Evolutionary conservation across 2,329 filamentous ascomycete species (phyloP).

Genomic region (Pseudocercospora fijiensis): DNA sequence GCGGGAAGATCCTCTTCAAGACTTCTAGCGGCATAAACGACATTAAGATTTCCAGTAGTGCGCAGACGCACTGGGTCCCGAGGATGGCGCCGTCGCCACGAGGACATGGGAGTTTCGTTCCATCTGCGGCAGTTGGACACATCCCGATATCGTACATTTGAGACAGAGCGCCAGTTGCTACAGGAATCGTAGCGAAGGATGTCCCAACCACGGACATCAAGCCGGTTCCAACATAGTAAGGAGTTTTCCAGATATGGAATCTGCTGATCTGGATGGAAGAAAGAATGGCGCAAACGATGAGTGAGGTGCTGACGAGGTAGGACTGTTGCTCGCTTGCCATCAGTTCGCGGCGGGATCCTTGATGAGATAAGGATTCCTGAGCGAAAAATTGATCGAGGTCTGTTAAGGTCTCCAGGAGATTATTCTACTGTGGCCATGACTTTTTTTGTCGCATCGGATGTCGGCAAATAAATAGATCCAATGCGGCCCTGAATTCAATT

Average conservation of each 20-base stretch:
- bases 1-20: conserved; percentile 69
- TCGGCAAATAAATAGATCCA: no score
- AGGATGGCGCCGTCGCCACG: conserved; percentile 73
- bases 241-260: conserved; percentile 69
- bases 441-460: not conserved
- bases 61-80: conserved; percentile 58
- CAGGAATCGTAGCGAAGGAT: conserved; percentile 73
- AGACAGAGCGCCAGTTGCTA: conserved; percentile 67
- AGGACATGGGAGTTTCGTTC: conserved; percentile 69
- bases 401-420: not conserved
- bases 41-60: conserved; percentile 66
- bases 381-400: conserved; percentile 1
- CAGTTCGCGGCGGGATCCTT: not conserved
- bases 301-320: conserved; percentile 74
- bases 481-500: not conserved
- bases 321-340: conserved; percentile 57
- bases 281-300: conserved; percentile 76
- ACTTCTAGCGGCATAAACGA: conserved; percentile 70
- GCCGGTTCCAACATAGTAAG: conserved; percentile 75
- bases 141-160: conserved; percentile 78
- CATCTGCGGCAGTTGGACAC: conserved; percentile 60
- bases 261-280: conserved; percentile 75
- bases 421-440: not conserved
- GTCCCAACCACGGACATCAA: conserved; percentile 77
- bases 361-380: not conserved